Evolutionary conservation across 2,329 filamentous ascomycete species (phyloP).

Genomic region (Aspergillus intermedius): DNA sequence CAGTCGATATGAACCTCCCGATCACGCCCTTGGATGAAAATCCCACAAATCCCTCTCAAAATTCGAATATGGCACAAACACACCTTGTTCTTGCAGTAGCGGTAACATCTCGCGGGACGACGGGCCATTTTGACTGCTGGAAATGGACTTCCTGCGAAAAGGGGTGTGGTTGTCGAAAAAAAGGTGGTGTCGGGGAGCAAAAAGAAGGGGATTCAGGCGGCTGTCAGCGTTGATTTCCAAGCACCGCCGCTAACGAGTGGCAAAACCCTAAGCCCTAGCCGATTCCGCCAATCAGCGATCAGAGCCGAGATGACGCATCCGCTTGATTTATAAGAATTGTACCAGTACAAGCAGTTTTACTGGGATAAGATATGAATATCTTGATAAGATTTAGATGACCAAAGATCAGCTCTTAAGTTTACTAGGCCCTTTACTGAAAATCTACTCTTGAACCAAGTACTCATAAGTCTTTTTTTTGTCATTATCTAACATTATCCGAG

Average conservation of each 20-base stretch:
- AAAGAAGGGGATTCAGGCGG: slow-evolving; percentile 26
- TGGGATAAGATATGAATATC: too few relatives aligned
- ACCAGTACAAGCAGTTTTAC: too few relatives aligned
- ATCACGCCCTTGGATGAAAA: background rate
- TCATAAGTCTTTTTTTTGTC: slow-evolving; percentile 11
- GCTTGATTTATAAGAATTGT: slow-evolving; percentile 4
- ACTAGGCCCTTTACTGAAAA: too few relatives aligned
- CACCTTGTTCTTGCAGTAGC: slow-evolving; percentile 99
- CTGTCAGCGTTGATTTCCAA: slow-evolving; percentile 38
- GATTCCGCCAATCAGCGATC: slow-evolving; percentile 20
- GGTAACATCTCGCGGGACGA: slow-evolving; percentile 98
- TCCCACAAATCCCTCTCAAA: slow-evolving; percentile 8
- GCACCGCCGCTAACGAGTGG: slow-evolving; percentile 36
- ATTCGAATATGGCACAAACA: slow-evolving; percentile 35
- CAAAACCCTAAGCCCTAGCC: slow-evolving; percentile 39
- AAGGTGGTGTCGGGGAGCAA: slow-evolving; percentile 30
- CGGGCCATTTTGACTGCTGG: slow-evolving; percentile 86
- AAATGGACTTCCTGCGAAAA: slow-evolving; percentile 46
- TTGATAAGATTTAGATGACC: too few relatives aligned
- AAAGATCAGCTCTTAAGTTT: too few relatives aligned
- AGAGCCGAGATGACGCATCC: slow-evolving; percentile 11
- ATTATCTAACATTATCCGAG: slow-evolving; percentile 17
- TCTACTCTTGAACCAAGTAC: too few relatives aligned
- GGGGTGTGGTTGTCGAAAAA: slow-evolving; percentile 29
- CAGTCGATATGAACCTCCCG: background rate